Percentiles rank a stretch among this genome's conserved stretches.
Evolutionary conservation across 495 filamentous ascomycete genomes (phyloP).

Genomic region (Trypethelium eluteriae): DNA sequence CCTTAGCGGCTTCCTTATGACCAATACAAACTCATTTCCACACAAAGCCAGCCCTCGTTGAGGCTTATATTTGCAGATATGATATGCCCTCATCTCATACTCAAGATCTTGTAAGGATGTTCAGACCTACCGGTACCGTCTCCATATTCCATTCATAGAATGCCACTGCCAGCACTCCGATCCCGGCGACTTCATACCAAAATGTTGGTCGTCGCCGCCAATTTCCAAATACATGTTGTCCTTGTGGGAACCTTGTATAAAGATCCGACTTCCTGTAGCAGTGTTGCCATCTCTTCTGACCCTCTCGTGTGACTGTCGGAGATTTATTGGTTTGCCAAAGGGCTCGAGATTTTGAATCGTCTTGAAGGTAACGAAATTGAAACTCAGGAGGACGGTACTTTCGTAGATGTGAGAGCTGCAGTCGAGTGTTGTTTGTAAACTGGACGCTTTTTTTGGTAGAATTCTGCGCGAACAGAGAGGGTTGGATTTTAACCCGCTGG

Average conservation of each 20-base stretch:
- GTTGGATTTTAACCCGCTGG: too few relatives aligned
- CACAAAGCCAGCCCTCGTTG: not conserved
- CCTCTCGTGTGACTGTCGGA: not conserved
- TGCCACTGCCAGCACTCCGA: constrained; percentile 32
- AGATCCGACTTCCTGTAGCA: not conserved
- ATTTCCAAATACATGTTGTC: constrained; percentile 20
- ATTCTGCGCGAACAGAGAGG: too few relatives aligned
- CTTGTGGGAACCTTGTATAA: not conserved
- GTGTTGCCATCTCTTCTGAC: not conserved
- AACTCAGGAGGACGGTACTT: not conserved
- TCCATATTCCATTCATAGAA: constrained; percentile 73
- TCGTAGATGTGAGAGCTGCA: not conserved
- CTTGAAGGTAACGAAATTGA: not conserved
- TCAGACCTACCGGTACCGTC: constrained; percentile 54
- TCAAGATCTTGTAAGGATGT: not conserved
- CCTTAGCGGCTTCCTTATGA: not conserved
- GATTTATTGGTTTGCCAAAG: not conserved
- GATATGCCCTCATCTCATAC: not conserved
- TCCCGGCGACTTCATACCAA: constrained; percentile 32
- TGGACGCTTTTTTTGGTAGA: too few relatives aligned
- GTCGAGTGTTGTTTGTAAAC: not conserved
- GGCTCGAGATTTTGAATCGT: not conserved
- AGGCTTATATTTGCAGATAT: not conserved
- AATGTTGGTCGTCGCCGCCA: constrained; percentile 35
- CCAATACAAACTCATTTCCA: not conserved